phyloP scores from a whole-genome alignment of 805 yeast species.

The Suhomyces sp. region DNA sequence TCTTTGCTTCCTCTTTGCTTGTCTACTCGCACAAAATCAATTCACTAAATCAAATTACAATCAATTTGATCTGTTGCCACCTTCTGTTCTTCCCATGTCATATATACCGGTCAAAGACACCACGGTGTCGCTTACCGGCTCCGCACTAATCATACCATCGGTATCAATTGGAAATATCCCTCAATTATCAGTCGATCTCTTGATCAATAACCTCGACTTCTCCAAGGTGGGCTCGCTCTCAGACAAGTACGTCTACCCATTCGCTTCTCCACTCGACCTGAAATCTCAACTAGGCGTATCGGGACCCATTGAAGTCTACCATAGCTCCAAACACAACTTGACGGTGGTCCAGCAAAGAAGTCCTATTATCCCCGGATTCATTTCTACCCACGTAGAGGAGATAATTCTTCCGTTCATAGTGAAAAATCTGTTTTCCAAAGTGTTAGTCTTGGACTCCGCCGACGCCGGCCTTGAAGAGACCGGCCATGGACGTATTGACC shows the following conservation, averaged over 20 bases:
- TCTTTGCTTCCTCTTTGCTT: too few species aligned
- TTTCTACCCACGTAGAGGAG: slow-evolving; percentile 48
- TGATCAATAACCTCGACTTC: slow-evolving; percentile 61
- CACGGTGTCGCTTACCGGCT: slow-evolving; percentile 14
- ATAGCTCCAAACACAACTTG: slow-evolving; percentile 36
- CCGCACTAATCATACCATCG: slow-evolving; percentile 66
- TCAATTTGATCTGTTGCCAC: too few species aligned
- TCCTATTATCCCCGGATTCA: slow-evolving; percentile 71
- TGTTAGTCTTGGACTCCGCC: slow-evolving; percentile 66
- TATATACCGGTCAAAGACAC: not conserved
- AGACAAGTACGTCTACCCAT: slow-evolving; percentile 67
- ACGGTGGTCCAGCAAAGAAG: slow-evolving; percentile 78
- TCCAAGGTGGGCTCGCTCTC: slow-evolving; percentile 54
- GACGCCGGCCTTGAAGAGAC: slow-evolving; percentile 52
- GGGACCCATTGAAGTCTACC: slow-evolving; percentile 66
- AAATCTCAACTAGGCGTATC: slow-evolving; percentile 36
- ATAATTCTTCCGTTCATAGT: slow-evolving; percentile 50
- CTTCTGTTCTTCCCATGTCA: not conserved
- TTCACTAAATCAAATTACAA: too few species aligned
- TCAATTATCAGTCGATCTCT: slow-evolving; percentile 71
- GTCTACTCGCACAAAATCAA: too few species aligned
- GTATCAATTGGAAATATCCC: slow-evolving; percentile 90
- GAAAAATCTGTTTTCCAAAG: slow-evolving; percentile 36
- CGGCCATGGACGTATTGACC: slow-evolving; percentile 21
- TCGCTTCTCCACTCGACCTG: slow-evolving; percentile 72